phyloP scores from a whole-genome alignment of 1,139 yeast genomes.

The Debaryomycetaceae sp. region DNA sequence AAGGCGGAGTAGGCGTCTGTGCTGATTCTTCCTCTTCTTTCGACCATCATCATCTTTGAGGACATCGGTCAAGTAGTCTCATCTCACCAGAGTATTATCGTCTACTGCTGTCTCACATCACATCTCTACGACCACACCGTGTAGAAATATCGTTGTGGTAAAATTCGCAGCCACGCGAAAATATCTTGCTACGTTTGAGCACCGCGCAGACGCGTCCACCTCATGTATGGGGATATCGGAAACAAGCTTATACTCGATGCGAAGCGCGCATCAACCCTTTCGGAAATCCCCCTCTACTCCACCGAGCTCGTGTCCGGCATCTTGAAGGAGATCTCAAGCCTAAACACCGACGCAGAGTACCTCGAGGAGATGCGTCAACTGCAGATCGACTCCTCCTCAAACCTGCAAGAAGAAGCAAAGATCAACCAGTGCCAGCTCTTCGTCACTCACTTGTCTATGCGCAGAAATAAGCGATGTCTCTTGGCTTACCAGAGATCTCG shows the following conservation, averaged over 20 bases:
- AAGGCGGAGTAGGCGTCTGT: too few relatives aligned
- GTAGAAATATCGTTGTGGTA: too few relatives aligned
- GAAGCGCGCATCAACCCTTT: constrained; percentile 59
- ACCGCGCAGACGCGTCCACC: too few relatives aligned
- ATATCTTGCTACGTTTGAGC: too few relatives aligned
- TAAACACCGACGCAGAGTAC: constrained; percentile 41
- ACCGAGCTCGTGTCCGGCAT: constrained; percentile 64
- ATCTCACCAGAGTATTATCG: too few relatives aligned
- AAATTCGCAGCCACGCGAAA: too few relatives aligned
- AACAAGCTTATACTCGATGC: constrained; percentile 78
- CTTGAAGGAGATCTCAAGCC: constrained; percentile 46
- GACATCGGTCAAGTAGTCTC: too few relatives aligned
- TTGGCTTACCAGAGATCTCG: constrained; percentile 73
- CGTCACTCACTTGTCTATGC: constrained; percentile 72
- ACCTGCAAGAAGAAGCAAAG: constrained; percentile 26
- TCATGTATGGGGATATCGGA: constrained; percentile 86
- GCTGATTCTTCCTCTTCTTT: too few relatives aligned
- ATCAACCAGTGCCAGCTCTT: constrained; percentile 62
- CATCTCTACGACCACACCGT: too few relatives aligned
- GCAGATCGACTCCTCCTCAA: constrained; percentile 9
- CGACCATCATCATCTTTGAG: too few relatives aligned
- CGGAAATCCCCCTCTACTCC: constrained; percentile 62
- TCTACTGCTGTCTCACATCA: too few relatives aligned
- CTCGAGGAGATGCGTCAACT: constrained; percentile 14
- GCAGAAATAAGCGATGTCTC: constrained; percentile 80